phyloP scores from a whole-genome alignment of 306 rosid species.

The Pyrus bretschneideri region DNA sequence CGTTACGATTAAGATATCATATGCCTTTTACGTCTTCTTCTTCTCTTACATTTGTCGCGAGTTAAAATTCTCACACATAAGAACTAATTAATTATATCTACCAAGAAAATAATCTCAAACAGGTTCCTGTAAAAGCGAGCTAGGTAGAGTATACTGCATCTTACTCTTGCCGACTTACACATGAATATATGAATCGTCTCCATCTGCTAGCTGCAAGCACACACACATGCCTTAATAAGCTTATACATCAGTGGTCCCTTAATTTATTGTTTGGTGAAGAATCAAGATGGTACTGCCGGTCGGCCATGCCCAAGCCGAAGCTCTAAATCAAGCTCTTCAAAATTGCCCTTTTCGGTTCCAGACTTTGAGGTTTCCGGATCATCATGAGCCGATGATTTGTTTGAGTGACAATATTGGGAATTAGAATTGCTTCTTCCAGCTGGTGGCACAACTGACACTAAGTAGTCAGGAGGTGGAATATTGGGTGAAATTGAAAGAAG shows the following conservation, averaged over 20 bases:
- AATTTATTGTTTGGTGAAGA: slow-evolving; percentile 1
- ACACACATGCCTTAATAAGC: neutral
- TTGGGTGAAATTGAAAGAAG: slow-evolving; percentile 51
- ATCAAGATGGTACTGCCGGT: slow-evolving; percentile 40
- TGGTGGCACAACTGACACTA: neutral
- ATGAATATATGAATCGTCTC: neutral
- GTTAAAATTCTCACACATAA: slow-evolving; percentile 8
- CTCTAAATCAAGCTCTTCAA: slow-evolving; percentile 88
- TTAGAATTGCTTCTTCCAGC: neutral
- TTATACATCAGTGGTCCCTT: neutral
- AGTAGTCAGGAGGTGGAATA: slow-evolving; percentile 6
- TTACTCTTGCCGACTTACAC: neutral
- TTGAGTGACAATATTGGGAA: neutral
- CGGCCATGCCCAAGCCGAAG: slow-evolving; percentile 65
- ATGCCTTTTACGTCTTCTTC: slow-evolving; percentile 14
- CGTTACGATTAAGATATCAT: slow-evolving; percentile 9
- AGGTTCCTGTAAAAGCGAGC: neutral
- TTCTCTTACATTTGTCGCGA: slow-evolving; percentile 13
- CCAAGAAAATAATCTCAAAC: slow-evolving; percentile 3
- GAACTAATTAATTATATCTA: neutral
- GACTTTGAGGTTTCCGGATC: slow-evolving; percentile 19
- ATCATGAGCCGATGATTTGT: slow-evolving; percentile 6
- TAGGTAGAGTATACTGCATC: neutral
- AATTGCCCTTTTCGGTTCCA: slow-evolving; percentile 14
- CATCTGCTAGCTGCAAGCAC: neutral